Evolutionary conservation across 345 rosid species (phyloP), one percentile per base, ranked within the genome.

Genomic region (Populus pruinosa): DNA sequence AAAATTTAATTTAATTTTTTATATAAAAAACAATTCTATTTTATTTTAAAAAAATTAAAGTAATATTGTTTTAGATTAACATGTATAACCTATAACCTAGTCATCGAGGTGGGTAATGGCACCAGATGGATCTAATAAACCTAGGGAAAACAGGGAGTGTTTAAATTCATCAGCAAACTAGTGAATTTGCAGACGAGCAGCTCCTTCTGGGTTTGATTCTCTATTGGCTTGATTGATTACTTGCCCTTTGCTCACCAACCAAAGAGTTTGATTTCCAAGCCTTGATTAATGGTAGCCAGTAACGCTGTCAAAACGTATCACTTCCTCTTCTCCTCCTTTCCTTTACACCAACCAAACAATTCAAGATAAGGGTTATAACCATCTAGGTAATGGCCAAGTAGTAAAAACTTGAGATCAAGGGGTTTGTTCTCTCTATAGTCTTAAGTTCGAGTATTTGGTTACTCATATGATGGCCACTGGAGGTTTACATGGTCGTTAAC

Each of bases 281-380:
- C 70, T 44, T 5, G 4, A 53, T 65, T 11, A 50, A 23, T 27
- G 29, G 29, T 55, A 64, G 43, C 72, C 55, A 55, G 79, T 68
- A 38, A 76, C 55, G 50, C 67, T 50, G 23, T 53, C 31, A 1
- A 8, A 49, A 75, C 36, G 29, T 63, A 25, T 18, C 14, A 20
- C 66, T 74, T 74, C 75, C 59, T 5, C 36, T 33, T 44, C n/a
- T 35, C 23, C 44, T 61, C 55, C 69, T 70, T 49, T 11, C 56
- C 39, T 76, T 41, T 50, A 27, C 77, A 76, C 76, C 79, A 44
- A 80, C 76, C 53, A 36, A 55, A 9, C 23, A 10, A 23, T 59
- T 59, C 5, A 59, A 59, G 1, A 59, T 0, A 59, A 20, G 59
- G 10, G 59, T 33, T 2, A n/a, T n/a, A n/a, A n/a, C n/a, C n/a